phyloP scores from a whole-genome alignment of 192 early-diverging fungal genomes.

The Coemansia nantahalensis region DNA sequence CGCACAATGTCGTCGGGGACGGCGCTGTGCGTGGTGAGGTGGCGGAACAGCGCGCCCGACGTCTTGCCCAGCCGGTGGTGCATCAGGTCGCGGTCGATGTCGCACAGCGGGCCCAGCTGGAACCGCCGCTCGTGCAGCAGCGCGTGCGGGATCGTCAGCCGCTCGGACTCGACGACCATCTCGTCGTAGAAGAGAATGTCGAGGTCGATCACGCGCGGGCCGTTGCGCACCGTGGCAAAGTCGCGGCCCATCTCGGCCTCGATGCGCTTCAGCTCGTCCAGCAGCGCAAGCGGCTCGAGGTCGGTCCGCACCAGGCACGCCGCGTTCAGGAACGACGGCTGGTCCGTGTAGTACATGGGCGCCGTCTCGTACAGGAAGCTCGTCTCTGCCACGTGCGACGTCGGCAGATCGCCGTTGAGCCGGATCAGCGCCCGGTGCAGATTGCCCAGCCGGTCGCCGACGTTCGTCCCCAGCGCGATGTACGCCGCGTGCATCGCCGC shows the following conservation, averaged over 20 bases:
- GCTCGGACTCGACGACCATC: slow-evolving; percentile 61
- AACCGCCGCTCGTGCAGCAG: slow-evolving; percentile 90
- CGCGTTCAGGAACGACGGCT: slow-evolving; percentile 89
- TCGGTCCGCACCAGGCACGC: slow-evolving; percentile 80
- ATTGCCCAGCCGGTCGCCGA: slow-evolving; percentile 79
- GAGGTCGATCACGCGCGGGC: slow-evolving; percentile 91
- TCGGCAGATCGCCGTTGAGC: slow-evolving; percentile 27
- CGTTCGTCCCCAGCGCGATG: slow-evolving; percentile 87
- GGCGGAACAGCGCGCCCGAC: slow-evolving; percentile 59
- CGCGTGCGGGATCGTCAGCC: slow-evolving; percentile 86
- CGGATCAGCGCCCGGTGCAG: slow-evolving; percentile 69
- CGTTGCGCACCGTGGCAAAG: slow-evolving; percentile 66
- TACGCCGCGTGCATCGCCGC: slow-evolving; percentile 53
- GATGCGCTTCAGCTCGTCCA: slow-evolving; percentile 78
- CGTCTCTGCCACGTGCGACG: slow-evolving; percentile 71
- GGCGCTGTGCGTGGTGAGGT: slow-evolving; percentile 54
- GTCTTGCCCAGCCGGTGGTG: slow-evolving; percentile 87
- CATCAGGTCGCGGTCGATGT: slow-evolving; percentile 86
- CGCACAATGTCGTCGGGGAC: slow-evolving; percentile 50
- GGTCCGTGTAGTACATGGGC: slow-evolving; percentile 95
- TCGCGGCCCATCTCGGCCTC: slow-evolving; percentile 81
- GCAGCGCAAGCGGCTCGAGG: slow-evolving; percentile 68
- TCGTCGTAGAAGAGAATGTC: slow-evolving; percentile 95
- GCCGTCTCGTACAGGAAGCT: slow-evolving; percentile 95
- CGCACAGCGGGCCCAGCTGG: slow-evolving; percentile 90